A percentile compares a stretch with the other conserved stretches of the same genome.
These are phyloP conservation scores for Nannochloropsis granulata DNA, from an alignment of 108 stramenopile genomes.

Conservation along the genomic window DNA sequence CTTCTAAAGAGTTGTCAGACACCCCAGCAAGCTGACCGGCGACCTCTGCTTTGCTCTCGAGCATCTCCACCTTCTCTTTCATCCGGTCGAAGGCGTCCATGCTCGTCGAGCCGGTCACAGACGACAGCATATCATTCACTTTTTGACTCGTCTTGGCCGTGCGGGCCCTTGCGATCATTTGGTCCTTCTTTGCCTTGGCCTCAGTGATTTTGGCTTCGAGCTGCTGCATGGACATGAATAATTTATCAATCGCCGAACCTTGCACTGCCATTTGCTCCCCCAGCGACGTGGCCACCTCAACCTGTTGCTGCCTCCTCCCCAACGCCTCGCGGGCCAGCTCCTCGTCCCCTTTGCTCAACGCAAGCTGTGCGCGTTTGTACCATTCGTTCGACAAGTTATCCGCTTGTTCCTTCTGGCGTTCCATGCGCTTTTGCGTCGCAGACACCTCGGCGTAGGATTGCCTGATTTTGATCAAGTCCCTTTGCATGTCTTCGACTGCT, in stretches of 20 bases:
- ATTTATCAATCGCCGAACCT: slow-evolving; percentile 55
- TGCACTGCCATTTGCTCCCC: slow-evolving; percentile 64
- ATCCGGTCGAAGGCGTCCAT: slow-evolving; percentile 89
- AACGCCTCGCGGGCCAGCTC: slow-evolving; percentile 81
- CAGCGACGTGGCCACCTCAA: slow-evolving; percentile 47
- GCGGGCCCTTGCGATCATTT: slow-evolving; percentile 81
- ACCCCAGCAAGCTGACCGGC: slow-evolving; percentile 64
- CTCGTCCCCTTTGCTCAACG: slow-evolving; percentile 75
- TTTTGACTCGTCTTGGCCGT: slow-evolving; percentile 81
- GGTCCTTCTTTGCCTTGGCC: slow-evolving; percentile 81
- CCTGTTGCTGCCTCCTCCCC: slow-evolving; percentile 62
- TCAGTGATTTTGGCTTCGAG: slow-evolving; percentile 80
- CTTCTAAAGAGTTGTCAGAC: slow-evolving; percentile 52
- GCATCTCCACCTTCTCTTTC: slow-evolving; percentile 87
- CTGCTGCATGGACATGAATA: slow-evolving; percentile 80
- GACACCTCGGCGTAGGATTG: slow-evolving; percentile 93
- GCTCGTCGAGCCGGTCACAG: slow-evolving; percentile 60
- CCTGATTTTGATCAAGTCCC: slow-evolving; percentile 79
- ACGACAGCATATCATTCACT: slow-evolving; percentile 89
- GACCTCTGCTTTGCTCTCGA: slow-evolving; percentile 82
- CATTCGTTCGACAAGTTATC: slow-evolving; percentile 67
- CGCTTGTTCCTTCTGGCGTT: slow-evolving; percentile 22
- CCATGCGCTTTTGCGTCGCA: slow-evolving; percentile 74
- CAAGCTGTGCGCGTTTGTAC: slow-evolving; percentile 88
- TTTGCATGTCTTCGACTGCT: slow-evolving; percentile 92